Conservation (phyloP, 768 basidiomycete species). For the Panaeolus cyanescens region DNA sequence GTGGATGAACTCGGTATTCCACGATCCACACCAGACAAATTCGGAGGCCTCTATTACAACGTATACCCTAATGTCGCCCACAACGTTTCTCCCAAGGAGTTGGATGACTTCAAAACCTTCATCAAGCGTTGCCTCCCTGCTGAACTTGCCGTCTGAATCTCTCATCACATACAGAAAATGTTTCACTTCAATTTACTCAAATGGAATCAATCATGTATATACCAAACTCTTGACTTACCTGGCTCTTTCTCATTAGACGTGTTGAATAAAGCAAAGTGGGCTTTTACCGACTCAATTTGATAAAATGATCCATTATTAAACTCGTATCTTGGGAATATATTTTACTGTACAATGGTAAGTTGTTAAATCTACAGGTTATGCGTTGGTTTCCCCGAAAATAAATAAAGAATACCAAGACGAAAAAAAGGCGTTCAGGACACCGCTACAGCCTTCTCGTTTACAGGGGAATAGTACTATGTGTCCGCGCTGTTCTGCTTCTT, state of each 20-base stretch:
- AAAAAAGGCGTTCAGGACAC: background rate
- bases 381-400: background rate
- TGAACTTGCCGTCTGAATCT: background rate
- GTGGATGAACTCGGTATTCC: slow-evolving; percentile 1
- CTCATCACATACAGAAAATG: background rate
- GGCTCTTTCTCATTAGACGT: too few relatives aligned
- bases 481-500: slow-evolving; percentile 36
- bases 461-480: slow-evolving; percentile 22
- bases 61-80: background rate
- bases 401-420: background rate
- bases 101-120: slow-evolving; percentile 4
- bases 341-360: background rate
- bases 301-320: too few relatives aligned
- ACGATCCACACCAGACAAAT: background rate
- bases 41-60: slow-evolving; percentile 4
- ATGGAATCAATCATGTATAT: too few relatives aligned
- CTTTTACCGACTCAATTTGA: too few relatives aligned
- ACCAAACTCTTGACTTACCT: too few relatives aligned
- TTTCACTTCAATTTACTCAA: too few relatives aligned
- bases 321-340: background rate
- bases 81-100: slow-evolving; percentile 1
- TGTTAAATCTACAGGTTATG: background rate
- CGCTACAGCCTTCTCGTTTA: background rate
- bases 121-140: background rate
- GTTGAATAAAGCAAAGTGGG: too few relatives aligned